These are phyloP conservation scores for Talaromyces sp. DNA, from an alignment of 2,329 filamentous ascomycete species.

Conservation along the genomic window DNA sequence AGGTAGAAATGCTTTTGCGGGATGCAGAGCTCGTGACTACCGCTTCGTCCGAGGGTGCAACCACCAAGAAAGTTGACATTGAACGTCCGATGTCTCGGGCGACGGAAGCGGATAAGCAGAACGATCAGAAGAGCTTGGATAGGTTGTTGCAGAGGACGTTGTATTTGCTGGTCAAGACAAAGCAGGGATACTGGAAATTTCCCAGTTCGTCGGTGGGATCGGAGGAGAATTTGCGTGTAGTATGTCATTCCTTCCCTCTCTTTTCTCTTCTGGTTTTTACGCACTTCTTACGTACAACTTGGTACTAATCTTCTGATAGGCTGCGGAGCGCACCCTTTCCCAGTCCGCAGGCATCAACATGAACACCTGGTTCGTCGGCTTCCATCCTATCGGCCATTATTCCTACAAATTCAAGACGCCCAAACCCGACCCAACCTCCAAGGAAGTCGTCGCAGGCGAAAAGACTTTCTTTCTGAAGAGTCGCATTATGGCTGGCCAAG, in stretches of 20 bases:
- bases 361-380: constrained; percentile 97
- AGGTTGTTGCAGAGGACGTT: constrained; percentile 74
- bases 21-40: constrained; percentile 61
- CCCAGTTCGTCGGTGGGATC: constrained; percentile 66
- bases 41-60: constrained; percentile 37
- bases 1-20: constrained; percentile 66
- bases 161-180: constrained; percentile 75
- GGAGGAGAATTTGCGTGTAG: constrained; percentile 76
- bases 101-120: constrained; percentile 73
- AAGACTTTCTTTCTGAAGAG: constrained; percentile 97
- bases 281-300: neutral
- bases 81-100: constrained; percentile 66
- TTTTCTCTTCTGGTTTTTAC: neutral
- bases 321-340: constrained; percentile 72
- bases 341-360: constrained; percentile 84
- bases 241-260: constrained; percentile 53
- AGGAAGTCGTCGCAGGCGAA: constrained; percentile 55
- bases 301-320: constrained; percentile 50
- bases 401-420: constrained; percentile 54
- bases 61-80: constrained; percentile 58
- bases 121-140: constrained; percentile 75
- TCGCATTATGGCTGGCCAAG: constrained; percentile 95
- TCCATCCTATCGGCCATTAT: constrained; percentile 79
- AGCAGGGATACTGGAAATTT: constrained; percentile 73
- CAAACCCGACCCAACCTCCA: constrained; percentile 39